These are phyloP conservation scores for Ambrosiella beaveri DNA, from an alignment of 2,329 filamentous ascomycete species.

Conservation along the genomic window DNA sequence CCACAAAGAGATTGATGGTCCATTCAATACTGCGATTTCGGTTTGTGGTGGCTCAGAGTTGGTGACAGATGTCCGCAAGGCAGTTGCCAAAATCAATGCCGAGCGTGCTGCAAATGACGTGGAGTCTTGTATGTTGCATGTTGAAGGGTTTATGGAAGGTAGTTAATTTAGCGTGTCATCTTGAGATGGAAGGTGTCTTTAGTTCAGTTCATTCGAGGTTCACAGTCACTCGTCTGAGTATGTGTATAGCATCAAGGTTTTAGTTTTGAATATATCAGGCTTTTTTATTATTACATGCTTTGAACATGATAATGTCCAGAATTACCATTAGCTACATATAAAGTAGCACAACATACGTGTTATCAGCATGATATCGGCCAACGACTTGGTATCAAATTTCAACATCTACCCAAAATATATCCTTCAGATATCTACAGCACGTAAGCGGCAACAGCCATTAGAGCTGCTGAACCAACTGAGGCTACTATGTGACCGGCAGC, in stretches of 20 bases:
- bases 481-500: conserved; percentile 7
- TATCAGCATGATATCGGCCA: background rate
- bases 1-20: conserved; percentile 31
- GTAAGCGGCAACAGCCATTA: conserved; percentile 11
- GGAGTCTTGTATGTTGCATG: conserved; percentile 10
- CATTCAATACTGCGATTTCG: conserved; percentile 32
- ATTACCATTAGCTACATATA: background rate
- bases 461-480: conserved; percentile 9
- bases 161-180: background rate
- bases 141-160: conserved; percentile 10
- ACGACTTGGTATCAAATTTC: background rate
- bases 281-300: background rate
- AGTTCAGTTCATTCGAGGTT: conserved; percentile 1
- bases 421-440: conserved; percentile 2
- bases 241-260: background rate
- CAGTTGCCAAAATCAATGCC: conserved; percentile 25
- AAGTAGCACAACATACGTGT: background rate
- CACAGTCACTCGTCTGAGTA: background rate
- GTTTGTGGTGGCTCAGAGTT: conserved; percentile 42
- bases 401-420: background rate
- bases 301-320: background rate
- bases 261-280: background rate
- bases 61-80: conserved; percentile 35
- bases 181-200: background rate
- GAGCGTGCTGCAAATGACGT: background rate